Conservation (phyloP, 1,139 yeast species). For the Scheffersomyces illinoinensis region DNA sequence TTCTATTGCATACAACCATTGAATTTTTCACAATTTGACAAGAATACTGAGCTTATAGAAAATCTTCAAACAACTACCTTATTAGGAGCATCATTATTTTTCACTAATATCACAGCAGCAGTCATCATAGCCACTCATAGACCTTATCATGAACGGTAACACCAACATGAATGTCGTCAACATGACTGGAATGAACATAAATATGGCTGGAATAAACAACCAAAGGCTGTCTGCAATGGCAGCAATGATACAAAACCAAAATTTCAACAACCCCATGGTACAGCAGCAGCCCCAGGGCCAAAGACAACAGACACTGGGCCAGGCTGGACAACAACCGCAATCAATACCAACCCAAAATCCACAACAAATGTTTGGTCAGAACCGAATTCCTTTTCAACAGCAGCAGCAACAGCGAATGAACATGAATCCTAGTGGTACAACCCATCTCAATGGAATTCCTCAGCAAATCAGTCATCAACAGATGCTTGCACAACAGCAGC, state of each 20-base stretch:
- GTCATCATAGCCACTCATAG: neutral
- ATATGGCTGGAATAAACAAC: conserved; percentile 10
- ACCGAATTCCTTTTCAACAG: conserved; percentile 4
- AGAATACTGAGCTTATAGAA: neutral
- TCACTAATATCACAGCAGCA: neutral
- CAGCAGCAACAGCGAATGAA: conserved; percentile 13
- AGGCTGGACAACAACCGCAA: conserved; percentile 4
- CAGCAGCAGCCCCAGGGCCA: conserved; percentile 5
- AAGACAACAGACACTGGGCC: conserved; percentile 8
- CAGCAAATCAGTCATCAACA: conserved; percentile 14
- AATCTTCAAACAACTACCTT: neutral
- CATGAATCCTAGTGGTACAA: conserved; percentile 11
- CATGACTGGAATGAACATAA: conserved; percentile 14
- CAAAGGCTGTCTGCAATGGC: conserved; percentile 8
- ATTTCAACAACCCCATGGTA: conserved; percentile 6
- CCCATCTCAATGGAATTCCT: conserved; percentile 10
- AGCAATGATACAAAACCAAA: conserved; percentile 11
- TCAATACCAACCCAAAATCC: conserved; percentile 4
- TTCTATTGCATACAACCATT: neutral
- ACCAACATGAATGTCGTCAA: conserved; percentile 15
- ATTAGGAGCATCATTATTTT: neutral
- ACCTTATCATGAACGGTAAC: conserved; percentile 12
- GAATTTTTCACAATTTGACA: neutral
- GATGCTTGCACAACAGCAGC: conserved; percentile 14
- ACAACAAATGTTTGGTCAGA: conserved; percentile 8